These are phyloP conservation scores for Boletellus deceptivus DNA, from an alignment of 1,284 basidiomycete genomes.

Conservation along the genomic window DNA sequence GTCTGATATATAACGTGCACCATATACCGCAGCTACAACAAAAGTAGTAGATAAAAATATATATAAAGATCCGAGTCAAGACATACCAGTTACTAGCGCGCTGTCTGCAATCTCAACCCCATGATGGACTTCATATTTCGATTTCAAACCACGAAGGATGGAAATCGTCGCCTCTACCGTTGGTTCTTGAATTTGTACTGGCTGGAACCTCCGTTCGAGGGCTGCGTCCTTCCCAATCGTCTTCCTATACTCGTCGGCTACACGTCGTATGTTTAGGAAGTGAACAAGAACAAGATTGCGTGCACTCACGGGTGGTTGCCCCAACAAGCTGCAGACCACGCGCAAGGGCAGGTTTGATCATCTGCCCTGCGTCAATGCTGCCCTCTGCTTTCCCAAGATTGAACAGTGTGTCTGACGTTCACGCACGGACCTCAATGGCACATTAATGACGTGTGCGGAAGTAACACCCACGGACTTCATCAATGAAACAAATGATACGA, in stretches of 20 bases:
- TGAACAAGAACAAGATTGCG: not conserved
- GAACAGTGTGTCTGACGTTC: constrained; percentile 63
- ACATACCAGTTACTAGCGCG: constrained; percentile 77
- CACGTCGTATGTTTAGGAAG: not conserved
- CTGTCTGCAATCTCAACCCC: constrained; percentile 88
- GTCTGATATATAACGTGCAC: constrained; percentile 82
- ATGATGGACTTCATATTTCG: constrained; percentile 86
- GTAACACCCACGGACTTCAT: constrained; percentile 76
- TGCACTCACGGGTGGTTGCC: constrained; percentile 74
- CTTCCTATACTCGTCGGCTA: constrained; percentile 85
- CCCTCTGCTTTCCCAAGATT: constrained; percentile 91
- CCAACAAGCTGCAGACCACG: constrained; percentile 85
- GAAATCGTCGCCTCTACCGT: constrained; percentile 84
- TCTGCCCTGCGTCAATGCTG: constrained; percentile 87
- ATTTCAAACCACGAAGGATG: constrained; percentile 84
- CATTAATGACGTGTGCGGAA: not conserved
- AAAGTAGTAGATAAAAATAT: not conserved
- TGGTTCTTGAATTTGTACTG: constrained; percentile 85
- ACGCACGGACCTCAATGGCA: not conserved
- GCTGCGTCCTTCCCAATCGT: constrained; percentile 92
- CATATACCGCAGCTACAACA: constrained; percentile 70
- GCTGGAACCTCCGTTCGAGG: constrained; percentile 87
- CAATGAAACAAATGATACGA: constrained; percentile 86
- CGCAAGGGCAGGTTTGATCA: constrained; percentile 88
- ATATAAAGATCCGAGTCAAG: constrained; percentile 33